Conservation (phyloP, 371 early-diverging fungal genomes). For the Capillidium rhysosporum region DNA sequence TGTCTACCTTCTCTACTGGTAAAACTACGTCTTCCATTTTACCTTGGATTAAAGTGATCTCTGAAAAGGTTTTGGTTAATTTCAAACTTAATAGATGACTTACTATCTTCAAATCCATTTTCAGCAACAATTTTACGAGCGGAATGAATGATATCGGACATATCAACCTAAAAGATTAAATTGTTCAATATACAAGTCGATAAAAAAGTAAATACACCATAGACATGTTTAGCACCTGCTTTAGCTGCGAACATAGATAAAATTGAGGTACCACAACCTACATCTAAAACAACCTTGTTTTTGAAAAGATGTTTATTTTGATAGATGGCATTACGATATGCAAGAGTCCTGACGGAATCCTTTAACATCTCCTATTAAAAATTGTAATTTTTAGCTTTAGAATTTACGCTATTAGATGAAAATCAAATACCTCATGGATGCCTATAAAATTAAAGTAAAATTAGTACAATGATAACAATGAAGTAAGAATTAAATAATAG, state of each 20-base stretch:
- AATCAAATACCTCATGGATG: background rate
- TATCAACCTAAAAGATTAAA: slow-evolving; percentile 43
- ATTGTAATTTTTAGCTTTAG: slow-evolving; percentile 4
- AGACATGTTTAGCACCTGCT: slow-evolving; percentile 83
- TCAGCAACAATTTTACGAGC: slow-evolving; percentile 77
- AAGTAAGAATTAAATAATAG: slow-evolving; percentile 3
- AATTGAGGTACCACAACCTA: slow-evolving; percentile 96
- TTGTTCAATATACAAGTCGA: background rate
- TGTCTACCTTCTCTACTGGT: slow-evolving; percentile 79
- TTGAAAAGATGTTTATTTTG: slow-evolving; percentile 87
- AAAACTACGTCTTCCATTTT: slow-evolving; percentile 88
- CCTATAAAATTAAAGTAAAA: slow-evolving; percentile 1
- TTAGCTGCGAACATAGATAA: slow-evolving; percentile 97
- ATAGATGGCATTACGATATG: slow-evolving; percentile 82
- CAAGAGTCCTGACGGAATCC: slow-evolving; percentile 87
- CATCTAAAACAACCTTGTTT: slow-evolving; percentile 93
- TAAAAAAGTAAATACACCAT: slow-evolving; percentile 37
- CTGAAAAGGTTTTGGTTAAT: slow-evolving; percentile 2
- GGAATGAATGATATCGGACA: slow-evolving; percentile 89
- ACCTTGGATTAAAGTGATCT: slow-evolving; percentile 74
- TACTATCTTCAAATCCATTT: slow-evolving; percentile 62
- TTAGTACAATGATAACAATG: background rate
- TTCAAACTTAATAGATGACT: background rate
- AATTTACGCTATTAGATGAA: background rate
- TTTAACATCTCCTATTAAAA: slow-evolving; percentile 77